Evolutionary conservation across 129 eudicot genomes (phyloP), one percentile per base, ranked within the genome.

Genomic region (Silybum marianum): DNA sequence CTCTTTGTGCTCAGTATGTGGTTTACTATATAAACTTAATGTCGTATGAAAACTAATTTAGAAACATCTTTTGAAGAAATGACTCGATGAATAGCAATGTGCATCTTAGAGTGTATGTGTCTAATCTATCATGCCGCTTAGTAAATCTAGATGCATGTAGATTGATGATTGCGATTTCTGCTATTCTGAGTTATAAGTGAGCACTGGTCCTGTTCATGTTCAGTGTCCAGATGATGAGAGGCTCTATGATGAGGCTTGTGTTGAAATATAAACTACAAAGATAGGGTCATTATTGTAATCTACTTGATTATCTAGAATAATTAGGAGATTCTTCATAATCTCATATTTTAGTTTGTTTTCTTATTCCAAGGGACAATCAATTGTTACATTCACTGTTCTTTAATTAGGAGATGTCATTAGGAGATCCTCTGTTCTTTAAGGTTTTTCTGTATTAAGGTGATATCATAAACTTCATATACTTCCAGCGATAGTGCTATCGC

Each of bases 81-180:
- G 58, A 26, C 58, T 46, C 21, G 34, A 69, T 46, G 70, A 32
- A 44, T 70, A 48, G 30, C 38, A 44, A 32, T 70, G 54, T 13
- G 19, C 54, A 9, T 25, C 42, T 68, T 24, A 18, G 75, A 26
- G 69, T 13, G 14, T 65, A 22, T 65, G 14, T 21, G 26, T 63
- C 69, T 19, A 63, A 46, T 44, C 38, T 25, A 46, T 18, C 16
- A 9, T 16, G 67, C 42, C 21, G 18, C 65, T 24, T 25, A 74
- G 78, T 66, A 46, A 44, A 74, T 46, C 18, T 40, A 74, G 78
- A 23, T 74, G 78, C 38, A 74, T 46, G 32, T 58, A n/a, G 23
- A 58, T 58, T 58, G 23, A 24, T 58, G 66, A 58, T 58, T 58
- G 66, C 23, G 66, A n/a, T 58, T 58, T 58, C 24, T 58, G 66